These are phyloP conservation scores for Kewa caespitosa DNA, from an alignment of 179 eudicot species.

Conservation along the genomic window DNA sequence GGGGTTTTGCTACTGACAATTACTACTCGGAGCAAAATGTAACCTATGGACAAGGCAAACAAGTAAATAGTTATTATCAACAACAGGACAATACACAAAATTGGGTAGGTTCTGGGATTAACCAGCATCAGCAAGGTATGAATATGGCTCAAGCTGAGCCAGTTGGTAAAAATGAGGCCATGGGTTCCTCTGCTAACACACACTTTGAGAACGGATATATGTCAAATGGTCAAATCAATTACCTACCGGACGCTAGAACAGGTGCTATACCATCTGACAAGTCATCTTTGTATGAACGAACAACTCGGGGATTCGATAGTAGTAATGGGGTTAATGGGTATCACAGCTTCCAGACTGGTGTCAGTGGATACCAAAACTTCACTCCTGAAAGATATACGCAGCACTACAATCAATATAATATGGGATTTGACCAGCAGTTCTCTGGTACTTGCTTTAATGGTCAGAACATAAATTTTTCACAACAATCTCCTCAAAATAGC, in stretches of 20 bases:
- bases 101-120: conserved; percentile 34
- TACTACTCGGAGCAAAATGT: conserved; percentile 20
- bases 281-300: conserved; percentile 26
- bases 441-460: conserved; percentile 35
- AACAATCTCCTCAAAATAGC: conserved; percentile 41
- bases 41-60: conserved; percentile 18
- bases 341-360: conserved; percentile 36
- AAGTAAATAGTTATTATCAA: conserved; percentile 22
- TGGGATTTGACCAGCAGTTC: conserved; percentile 34
- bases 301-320: conserved; percentile 32
- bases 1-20: conserved; percentile 23
- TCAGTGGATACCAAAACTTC: conserved; percentile 35
- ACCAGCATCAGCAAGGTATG: conserved; percentile 30
- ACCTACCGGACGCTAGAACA: conserved; percentile 11
- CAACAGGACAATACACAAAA: conserved; percentile 32
- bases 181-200: conserved; percentile 23
- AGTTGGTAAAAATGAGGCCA: conserved; percentile 30
- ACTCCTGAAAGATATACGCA: conserved; percentile 33
- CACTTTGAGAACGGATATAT: conserved; percentile 31
- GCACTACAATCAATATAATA: conserved; percentile 27
- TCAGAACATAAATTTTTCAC: conserved; percentile 31
- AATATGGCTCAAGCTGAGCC: conserved; percentile 39
- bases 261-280: conserved; percentile 1
- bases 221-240: conserved; percentile 12
- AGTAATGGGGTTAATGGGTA: conserved; percentile 26